Evolutionary conservation across 805 yeast species (phyloP).

Genomic region (Cyberlindnera lachancei): DNA sequence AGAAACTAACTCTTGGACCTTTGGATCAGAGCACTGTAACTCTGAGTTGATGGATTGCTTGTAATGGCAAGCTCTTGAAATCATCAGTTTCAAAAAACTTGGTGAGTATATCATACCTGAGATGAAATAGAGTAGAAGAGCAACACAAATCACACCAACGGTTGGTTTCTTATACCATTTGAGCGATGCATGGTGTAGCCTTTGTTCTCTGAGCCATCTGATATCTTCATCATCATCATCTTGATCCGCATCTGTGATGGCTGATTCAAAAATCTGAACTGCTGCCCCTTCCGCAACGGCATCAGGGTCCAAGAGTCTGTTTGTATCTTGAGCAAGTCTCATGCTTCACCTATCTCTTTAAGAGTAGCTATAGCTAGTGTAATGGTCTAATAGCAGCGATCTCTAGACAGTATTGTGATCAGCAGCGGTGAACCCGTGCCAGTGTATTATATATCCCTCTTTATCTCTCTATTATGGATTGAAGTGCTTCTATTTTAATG

Average conservation of each 20-base stretch:
- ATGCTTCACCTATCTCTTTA: too few relatives aligned
- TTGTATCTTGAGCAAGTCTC: too few relatives aligned
- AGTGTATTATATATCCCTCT: too few relatives aligned
- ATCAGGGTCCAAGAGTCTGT: constrained; percentile 2
- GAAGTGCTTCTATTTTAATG: too few relatives aligned
- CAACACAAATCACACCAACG: constrained; percentile 37
- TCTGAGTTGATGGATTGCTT: constrained; percentile 19
- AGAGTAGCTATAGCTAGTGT: too few relatives aligned
- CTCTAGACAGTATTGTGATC: too few relatives aligned
- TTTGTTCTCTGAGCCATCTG: constrained; percentile 43
- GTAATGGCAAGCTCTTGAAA: constrained; percentile 22
- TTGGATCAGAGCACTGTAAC: constrained; percentile 28
- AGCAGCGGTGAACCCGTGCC: too few relatives aligned
- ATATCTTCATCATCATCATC: constrained; percentile 34
- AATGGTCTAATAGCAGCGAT: too few relatives aligned
- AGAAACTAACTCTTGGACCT: constrained; percentile 39
- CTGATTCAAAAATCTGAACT: constrained; percentile 32
- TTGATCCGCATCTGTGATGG: constrained; percentile 25
- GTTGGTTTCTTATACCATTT: constrained; percentile 56
- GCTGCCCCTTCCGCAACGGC: constrained; percentile 5
- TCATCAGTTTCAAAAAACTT: constrained; percentile 29
- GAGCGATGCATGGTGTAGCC: constrained; percentile 33
- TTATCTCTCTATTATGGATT: too few relatives aligned
- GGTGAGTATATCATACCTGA: constrained; percentile 33
- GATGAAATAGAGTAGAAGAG: constrained; percentile 36